Percentiles rank a stretch among this genome's conserved stretches.
Conservation (phyloP, 2,329 filamentous ascomycete genomes). For the Paracoccidioides lutzii region DNA sequence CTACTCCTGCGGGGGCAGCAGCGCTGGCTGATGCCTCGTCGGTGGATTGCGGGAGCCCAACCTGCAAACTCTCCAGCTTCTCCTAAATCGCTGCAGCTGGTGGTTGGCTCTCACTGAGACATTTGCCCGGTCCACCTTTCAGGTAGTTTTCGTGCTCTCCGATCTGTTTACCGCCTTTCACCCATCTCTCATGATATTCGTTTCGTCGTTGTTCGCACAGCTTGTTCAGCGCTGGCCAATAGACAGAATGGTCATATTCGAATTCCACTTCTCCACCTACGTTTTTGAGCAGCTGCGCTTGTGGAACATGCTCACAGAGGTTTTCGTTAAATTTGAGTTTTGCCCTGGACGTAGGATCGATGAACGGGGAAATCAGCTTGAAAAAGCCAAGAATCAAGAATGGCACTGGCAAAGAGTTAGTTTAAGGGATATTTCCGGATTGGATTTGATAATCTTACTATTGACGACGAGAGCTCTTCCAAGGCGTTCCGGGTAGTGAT, state of each 20-base stretch:
- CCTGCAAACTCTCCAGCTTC: conserved; percentile 11
- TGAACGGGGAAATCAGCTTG: conserved; percentile 90
- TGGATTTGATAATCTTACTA: conserved; percentile 39
- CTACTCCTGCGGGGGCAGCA: not conserved
- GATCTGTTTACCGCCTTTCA: conserved; percentile 62
- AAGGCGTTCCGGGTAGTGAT: conserved; percentile 86
- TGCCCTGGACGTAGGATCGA: conserved; percentile 82
- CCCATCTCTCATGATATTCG: conserved; percentile 58
- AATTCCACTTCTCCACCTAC: conserved; percentile 74
- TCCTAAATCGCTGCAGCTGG: conserved; percentile 7
- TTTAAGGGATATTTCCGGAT: not conserved
- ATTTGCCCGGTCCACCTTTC: conserved; percentile 47
- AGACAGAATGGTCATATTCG: conserved; percentile 74
- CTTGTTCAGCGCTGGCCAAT: conserved; percentile 76
- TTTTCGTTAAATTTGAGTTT: conserved; percentile 98
- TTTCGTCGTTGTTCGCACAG: conserved; percentile 54
- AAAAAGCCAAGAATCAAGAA: conserved; percentile 91
- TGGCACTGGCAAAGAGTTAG: conserved; percentile 47
- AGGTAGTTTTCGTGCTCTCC: conserved; percentile 83
- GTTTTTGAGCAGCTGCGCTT: conserved; percentile 67
- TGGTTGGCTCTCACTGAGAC: conserved; percentile 22
- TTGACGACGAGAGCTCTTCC: conserved; percentile 84
- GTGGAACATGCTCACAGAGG: conserved; percentile 66
- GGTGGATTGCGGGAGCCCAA: conserved; percentile 5
- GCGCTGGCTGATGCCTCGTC: not conserved